Conservation (phyloP, 2,329 filamentous ascomycete genomes). For the Aspergillus transmontanensis region DNA sequence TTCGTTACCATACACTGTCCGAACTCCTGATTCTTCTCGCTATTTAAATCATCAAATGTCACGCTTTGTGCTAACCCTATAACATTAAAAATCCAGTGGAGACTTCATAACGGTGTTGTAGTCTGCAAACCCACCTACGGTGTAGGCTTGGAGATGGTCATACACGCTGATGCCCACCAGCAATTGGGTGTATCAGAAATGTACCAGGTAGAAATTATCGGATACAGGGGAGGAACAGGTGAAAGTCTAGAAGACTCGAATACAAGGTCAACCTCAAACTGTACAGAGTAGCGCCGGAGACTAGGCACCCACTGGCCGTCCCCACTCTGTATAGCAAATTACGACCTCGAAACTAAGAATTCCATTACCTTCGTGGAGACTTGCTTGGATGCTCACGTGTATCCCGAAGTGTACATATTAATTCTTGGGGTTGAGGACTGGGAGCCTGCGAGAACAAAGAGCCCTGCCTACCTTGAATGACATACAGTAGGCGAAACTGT, state of each 20-base stretch:
- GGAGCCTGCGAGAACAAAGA: neutral
- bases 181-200: neutral
- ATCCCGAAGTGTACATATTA: neutral
- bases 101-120: neutral
- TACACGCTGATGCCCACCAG: too few relatives aligned
- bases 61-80: neutral
- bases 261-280: slow-evolving; percentile 2
- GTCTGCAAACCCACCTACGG: neutral
- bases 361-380: neutral
- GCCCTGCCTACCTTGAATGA: neutral
- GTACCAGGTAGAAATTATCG: neutral
- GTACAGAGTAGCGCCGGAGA: slow-evolving; percentile 7
- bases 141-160: neutral
- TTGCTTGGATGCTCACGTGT: neutral
- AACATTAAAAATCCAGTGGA: too few relatives aligned
- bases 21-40: neutral
- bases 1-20: neutral
- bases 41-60: neutral
- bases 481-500: neutral
- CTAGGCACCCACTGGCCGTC: neutral
- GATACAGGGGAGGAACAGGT: neutral
- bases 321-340: slow-evolving; percentile 12
- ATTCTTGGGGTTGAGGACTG: neutral
- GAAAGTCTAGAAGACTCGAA: slow-evolving; percentile 8
- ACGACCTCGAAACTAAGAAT: neutral